Conservation (phyloP, 176 grass and related monocot genomes). For the Canna indica region DNA sequence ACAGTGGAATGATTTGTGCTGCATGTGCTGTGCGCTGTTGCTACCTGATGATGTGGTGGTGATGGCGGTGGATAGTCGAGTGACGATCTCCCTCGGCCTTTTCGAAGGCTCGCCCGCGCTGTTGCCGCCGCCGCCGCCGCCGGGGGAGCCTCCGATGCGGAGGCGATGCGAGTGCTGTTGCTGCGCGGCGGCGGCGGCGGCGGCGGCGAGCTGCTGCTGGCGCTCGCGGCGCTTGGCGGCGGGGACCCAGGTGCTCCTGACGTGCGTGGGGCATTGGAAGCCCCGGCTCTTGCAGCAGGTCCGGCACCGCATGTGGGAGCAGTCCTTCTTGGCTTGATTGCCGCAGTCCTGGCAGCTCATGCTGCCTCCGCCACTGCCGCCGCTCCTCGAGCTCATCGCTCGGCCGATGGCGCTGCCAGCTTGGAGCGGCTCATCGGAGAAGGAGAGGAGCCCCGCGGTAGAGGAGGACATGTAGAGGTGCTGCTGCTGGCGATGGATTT, state of each 20-base stretch:
- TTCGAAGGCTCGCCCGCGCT: conserved; percentile 24
- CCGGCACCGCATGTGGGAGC: conserved; percentile 67
- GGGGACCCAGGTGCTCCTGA: conserved; percentile 92
- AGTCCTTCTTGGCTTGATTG: conserved; percentile 98
- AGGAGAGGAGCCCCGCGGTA: conserved; percentile 38
- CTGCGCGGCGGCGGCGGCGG: conserved; percentile 24
- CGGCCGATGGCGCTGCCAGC: conserved; percentile 14
- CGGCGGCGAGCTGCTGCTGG: conserved; percentile 67
- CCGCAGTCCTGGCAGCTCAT: conserved; percentile 97
- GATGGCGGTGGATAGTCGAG: not conserved
- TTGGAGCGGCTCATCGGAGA: conserved; percentile 25
- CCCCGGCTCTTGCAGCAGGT: conserved; percentile 94
- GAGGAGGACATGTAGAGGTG: not conserved
- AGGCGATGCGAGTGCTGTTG: conserved; percentile 10
- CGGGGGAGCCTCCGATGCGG: not conserved
- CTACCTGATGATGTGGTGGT: conserved; percentile 76
- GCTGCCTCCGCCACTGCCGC: conserved; percentile 39
- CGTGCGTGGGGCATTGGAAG: conserved; percentile 71
- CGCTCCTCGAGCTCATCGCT: conserved; percentile 11
- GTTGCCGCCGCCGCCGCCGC: not conserved
- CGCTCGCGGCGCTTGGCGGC: conserved; percentile 78
- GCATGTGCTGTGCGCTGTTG: conserved; percentile 1
- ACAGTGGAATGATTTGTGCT: not conserved
- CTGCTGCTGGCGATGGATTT: conserved; percentile 35
- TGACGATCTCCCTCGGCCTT: conserved; percentile 34